A percentile compares a stretch with the other conserved stretches of the same genome.
Conservation (phyloP, 306 rosid species). For the Vigna radiata region DNA sequence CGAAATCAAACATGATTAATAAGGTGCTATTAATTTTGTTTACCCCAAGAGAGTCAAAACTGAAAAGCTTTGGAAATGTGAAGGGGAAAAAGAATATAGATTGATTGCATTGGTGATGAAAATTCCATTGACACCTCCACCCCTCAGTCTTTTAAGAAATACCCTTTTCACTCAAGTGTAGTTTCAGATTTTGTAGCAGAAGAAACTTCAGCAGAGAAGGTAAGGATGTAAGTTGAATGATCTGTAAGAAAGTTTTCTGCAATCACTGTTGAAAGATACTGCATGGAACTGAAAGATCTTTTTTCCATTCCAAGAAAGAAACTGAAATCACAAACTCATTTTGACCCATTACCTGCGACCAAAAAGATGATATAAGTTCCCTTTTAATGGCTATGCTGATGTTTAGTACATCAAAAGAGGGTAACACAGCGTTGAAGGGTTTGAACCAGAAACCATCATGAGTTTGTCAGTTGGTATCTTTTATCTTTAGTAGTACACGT, state of each 20-base stretch:
- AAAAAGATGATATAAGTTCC: conserved; percentile 43
- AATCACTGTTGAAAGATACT: conserved; percentile 55
- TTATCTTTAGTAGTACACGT: conserved; percentile 58
- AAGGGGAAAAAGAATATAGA: background rate
- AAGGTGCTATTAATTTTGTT: conserved; percentile 27
- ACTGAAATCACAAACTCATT: conserved; percentile 46
- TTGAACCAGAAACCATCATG: conserved; percentile 51
- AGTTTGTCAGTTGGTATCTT: conserved; percentile 62
- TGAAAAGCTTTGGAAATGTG: conserved; percentile 18
- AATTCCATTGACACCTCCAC: conserved; percentile 47
- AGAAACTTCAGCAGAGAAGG: conserved; percentile 44
- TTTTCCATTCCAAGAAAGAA: conserved; percentile 47
- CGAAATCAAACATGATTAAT: background rate
- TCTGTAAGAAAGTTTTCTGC: conserved; percentile 47
- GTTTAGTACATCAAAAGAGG: conserved; percentile 35
- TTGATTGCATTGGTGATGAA: conserved; percentile 34
- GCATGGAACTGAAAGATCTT: conserved; percentile 50
- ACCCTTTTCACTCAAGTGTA: conserved; percentile 35
- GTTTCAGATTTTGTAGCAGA: conserved; percentile 54
- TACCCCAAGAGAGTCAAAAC: conserved; percentile 34
- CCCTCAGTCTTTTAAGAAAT: conserved; percentile 41
- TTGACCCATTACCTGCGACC: conserved; percentile 51
- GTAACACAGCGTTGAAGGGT: conserved; percentile 36
- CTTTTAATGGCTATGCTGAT: conserved; percentile 49
- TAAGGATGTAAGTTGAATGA: conserved; percentile 40